Evolutionary conservation across 805 yeast genomes (phyloP).

Genomic region (Candida corydali): DNA sequence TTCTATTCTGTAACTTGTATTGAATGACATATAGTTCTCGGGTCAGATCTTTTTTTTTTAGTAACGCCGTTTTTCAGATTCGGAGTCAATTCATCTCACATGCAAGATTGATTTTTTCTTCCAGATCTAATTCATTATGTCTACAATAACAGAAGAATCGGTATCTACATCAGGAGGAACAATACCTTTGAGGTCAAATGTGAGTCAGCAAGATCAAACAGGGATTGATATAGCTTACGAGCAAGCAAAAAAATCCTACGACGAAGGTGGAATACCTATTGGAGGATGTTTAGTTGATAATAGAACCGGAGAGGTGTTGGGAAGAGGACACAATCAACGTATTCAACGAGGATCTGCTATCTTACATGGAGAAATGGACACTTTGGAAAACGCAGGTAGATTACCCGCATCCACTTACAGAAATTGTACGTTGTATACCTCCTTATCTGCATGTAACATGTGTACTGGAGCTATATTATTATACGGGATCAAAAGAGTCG

Average conservation of each 20-base stretch:
- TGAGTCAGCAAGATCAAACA: slow-evolving; percentile 45
- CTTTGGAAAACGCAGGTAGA: slow-evolving; percentile 89
- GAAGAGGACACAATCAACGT: slow-evolving; percentile 88
- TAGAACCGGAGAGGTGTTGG: slow-evolving; percentile 76
- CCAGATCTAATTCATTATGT: too few relatives aligned
- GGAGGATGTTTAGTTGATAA: slow-evolving; percentile 65
- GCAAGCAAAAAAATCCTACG: slow-evolving; percentile 57
- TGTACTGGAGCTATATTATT: slow-evolving; percentile 90
- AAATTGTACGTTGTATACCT: slow-evolving; percentile 86
- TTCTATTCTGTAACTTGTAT: too few relatives aligned
- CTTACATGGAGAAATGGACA: slow-evolving; percentile 88
- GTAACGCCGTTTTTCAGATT: too few relatives aligned
- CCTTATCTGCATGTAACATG: slow-evolving; percentile 92
- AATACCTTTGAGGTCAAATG: background rate
- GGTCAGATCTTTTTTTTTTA: too few relatives aligned
- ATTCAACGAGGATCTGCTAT: slow-evolving; percentile 81
- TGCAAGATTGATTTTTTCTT: too few relatives aligned
- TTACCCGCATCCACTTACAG: slow-evolving; percentile 75
- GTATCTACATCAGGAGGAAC: slow-evolving; percentile 13
- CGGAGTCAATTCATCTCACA: too few relatives aligned
- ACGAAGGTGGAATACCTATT: slow-evolving; percentile 90
- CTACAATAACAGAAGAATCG: too few relatives aligned
- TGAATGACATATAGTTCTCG: too few relatives aligned
- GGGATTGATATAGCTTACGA: slow-evolving; percentile 71
- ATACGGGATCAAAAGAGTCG: slow-evolving; percentile 85